phyloP scores from a whole-genome alignment of 73 alveolate species.

The Tetrahymena malaccensis region DNA sequence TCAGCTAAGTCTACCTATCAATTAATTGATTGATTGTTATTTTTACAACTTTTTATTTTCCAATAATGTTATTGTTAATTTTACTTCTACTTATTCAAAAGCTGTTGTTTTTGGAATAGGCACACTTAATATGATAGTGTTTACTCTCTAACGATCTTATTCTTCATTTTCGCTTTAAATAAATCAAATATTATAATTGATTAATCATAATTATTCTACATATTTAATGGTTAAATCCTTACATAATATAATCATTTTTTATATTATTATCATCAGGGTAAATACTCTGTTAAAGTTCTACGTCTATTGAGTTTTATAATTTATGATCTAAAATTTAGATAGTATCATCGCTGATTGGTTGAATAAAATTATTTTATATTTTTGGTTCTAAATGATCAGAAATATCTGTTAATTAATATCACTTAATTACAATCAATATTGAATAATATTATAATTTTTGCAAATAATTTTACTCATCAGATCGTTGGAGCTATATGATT shows the following conservation, averaged over 20 bases:
- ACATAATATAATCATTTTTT: neutral
- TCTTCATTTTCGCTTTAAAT: neutral
- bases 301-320: neutral
- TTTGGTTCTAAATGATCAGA: too few species aligned
- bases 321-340: neutral
- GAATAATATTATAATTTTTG: too few species aligned
- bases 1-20: neutral
- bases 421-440: too few species aligned
- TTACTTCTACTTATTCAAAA: neutral
- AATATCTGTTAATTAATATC: too few species aligned
- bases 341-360: neutral
- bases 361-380: too few species aligned
- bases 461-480: neutral
- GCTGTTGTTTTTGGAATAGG: neutral
- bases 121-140: neutral
- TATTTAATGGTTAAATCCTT: too few species aligned
- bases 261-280: neutral
- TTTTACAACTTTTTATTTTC: neutral
- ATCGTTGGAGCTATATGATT: neutral
- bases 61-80: neutral
- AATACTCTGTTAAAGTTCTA: neutral
- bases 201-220: too few species aligned
- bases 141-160: neutral
- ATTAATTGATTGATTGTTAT: neutral
- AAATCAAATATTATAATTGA: too few species aligned